Evolutionary conservation across 495 filamentous ascomycete species (phyloP).

Genomic region (Penicillium antarcticum): DNA sequence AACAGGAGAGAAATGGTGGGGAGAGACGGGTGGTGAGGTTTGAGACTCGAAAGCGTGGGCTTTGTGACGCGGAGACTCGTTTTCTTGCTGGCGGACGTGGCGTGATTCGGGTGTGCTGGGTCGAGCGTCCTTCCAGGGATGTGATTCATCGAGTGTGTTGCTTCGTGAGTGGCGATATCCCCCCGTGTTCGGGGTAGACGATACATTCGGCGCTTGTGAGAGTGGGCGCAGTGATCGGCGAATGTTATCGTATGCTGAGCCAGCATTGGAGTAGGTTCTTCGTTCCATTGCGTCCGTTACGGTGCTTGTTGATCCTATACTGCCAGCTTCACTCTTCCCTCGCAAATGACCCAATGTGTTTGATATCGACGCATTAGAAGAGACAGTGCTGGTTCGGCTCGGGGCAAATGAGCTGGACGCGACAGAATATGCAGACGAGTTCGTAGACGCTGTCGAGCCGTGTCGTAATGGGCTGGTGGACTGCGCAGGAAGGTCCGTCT

Average conservation of each 20-base stretch:
- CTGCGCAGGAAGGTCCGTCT: constrained; percentile 59
- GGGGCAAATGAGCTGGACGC: constrained; percentile 62
- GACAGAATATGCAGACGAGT: constrained; percentile 73
- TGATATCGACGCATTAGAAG: constrained; percentile 69
- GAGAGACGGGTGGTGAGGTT: constrained; percentile 32
- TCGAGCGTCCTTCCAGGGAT: constrained; percentile 33
- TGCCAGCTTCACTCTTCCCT: constrained; percentile 68
- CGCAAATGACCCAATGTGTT: constrained; percentile 60
- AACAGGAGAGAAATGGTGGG: constrained; percentile 27
- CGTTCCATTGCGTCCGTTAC: constrained; percentile 23
- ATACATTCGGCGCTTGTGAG: constrained; percentile 61
- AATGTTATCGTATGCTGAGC: constrained; percentile 62
- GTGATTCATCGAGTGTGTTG: constrained; percentile 41
- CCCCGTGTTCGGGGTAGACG: constrained; percentile 28
- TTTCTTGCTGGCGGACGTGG: constrained; percentile 28
- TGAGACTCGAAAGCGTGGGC: constrained; percentile 19
- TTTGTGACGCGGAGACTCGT: constrained; percentile 28
- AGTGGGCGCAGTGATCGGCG: constrained; percentile 77
- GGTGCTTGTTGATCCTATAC: constrained; percentile 39
- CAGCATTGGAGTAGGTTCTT: constrained; percentile 40
- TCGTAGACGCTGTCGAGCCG: constrained; percentile 73
- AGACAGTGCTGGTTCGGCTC: constrained; percentile 71
- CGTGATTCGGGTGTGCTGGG: constrained; percentile 32
- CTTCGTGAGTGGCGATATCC: constrained; percentile 39
- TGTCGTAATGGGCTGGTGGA: constrained; percentile 64